Conservation (phyloP, 768 basidiomycete genomes). For the Lactarius indigo region DNA sequence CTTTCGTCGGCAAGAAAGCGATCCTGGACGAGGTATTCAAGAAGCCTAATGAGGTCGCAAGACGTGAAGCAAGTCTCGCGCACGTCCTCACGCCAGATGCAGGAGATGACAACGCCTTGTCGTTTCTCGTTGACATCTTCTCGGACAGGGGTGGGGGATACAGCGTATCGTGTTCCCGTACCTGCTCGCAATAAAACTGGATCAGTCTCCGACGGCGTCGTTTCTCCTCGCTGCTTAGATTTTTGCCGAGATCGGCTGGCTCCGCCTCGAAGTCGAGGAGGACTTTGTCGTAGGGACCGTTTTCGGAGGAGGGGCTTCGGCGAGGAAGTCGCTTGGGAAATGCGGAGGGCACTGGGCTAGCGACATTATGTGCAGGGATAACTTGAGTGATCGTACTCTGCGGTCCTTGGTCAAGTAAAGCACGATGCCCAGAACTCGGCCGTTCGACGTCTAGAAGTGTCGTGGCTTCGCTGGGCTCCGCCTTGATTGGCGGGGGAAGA, state of each 20-base stretch:
- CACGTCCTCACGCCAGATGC: conserved; percentile 81
- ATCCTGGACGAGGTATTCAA: conserved; percentile 72
- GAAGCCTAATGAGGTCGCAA: conserved; percentile 91
- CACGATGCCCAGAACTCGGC: neutral
- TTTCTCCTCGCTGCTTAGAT: conserved; percentile 66
- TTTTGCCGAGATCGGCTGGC: conserved; percentile 49
- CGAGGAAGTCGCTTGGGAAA: conserved; percentile 18
- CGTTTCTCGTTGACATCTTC: conserved; percentile 73
- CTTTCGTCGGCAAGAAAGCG: conserved; percentile 94
- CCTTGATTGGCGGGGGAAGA: neutral
- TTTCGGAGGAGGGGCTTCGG: conserved; percentile 29
- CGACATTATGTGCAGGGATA: neutral
- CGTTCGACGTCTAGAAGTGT: neutral
- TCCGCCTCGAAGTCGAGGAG: conserved; percentile 59
- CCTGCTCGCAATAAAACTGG: conserved; percentile 75
- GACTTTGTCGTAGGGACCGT: conserved; percentile 45
- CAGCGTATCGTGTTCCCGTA: conserved; percentile 71
- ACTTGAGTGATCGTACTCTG: neutral
- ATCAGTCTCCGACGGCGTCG: conserved; percentile 76
- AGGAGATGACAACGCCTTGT: conserved; percentile 73
- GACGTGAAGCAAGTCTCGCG: conserved; percentile 87
- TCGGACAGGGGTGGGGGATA: conserved; percentile 64
- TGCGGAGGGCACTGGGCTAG: neutral
- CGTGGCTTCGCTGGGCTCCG: neutral
- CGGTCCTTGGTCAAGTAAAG: neutral